Percentiles rank a stretch among this genome's conserved stretches.
phyloP scores from a whole-genome alignment of 768 basidiomycete species.

The Sporobolomyces pararoseus region DNA sequence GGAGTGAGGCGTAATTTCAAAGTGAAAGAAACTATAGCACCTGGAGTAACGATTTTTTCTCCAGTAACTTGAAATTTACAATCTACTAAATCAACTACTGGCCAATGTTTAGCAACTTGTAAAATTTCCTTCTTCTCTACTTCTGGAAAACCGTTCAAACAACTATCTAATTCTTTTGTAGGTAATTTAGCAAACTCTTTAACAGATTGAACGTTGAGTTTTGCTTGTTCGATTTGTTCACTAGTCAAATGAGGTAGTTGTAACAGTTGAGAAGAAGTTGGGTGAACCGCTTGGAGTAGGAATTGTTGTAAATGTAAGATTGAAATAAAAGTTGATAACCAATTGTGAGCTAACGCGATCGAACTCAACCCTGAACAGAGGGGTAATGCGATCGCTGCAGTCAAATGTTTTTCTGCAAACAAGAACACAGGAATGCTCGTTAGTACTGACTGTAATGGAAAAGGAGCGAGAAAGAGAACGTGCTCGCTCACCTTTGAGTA shows the following conservation, averaged over 20 bases:
- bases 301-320: conserved; percentile 78
- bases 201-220: conserved; percentile 48
- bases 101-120: conserved; percentile 67
- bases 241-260: conserved; percentile 86
- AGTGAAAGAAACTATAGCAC: conserved; percentile 78
- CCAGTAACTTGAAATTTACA: conserved; percentile 88
- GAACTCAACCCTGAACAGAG: conserved; percentile 62
- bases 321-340: conserved; percentile 73
- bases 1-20: conserved; percentile 74
- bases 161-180: conserved; percentile 35
- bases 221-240: conserved; percentile 55
- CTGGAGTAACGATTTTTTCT: conserved; percentile 79
- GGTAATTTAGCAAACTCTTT: conserved; percentile 39
- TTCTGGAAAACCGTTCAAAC: conserved; percentile 13
- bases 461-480: too few relatives aligned
- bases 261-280: conserved; percentile 54
- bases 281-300: conserved; percentile 72
- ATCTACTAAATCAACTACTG: conserved; percentile 70
- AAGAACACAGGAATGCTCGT: neutral
- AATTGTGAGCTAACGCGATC: conserved; percentile 78
- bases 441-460: neutral
- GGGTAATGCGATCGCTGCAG: conserved; percentile 39
- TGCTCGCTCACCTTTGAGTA: conserved; percentile 66
- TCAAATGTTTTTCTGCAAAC: conserved; percentile 36
- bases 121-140: conserved; percentile 54